Percentiles rank a stretch among this genome's conserved stretches.
Conservation (phyloP, 305 asterid species). For the Rubia occidens region DNA sequence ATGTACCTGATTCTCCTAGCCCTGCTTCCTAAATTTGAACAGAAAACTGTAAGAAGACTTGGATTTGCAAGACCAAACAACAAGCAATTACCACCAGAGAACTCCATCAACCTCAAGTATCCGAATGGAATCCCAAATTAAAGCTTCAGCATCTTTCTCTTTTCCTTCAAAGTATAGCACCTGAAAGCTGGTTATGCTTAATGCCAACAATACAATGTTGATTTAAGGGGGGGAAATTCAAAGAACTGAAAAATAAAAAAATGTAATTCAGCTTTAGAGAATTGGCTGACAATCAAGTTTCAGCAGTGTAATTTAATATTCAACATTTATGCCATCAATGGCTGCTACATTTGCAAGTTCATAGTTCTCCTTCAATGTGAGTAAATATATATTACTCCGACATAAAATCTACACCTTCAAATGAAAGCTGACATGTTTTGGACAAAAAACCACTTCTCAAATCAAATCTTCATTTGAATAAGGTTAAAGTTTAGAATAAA, state of each 20-base stretch:
- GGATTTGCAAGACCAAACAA: constrained; percentile 13
- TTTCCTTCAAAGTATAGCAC: constrained; percentile 67
- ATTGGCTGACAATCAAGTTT: neutral
- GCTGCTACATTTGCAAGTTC: neutral
- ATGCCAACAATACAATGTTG: neutral
- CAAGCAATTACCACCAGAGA: constrained; percentile 18
- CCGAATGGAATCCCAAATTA: constrained; percentile 56
- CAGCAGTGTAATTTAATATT: neutral
- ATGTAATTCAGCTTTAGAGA: neutral
- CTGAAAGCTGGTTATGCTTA: constrained; percentile 31
- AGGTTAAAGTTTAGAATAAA: neutral
- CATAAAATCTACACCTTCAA: neutral
- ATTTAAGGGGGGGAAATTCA: neutral
- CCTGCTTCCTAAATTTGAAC: constrained; percentile 55
- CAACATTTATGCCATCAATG: neutral
- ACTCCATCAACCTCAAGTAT: constrained; percentile 60
- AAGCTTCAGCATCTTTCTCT: constrained; percentile 64
- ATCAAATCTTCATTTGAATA: neutral
- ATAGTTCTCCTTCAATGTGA: neutral
- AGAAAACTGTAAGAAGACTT: constrained; percentile 20
- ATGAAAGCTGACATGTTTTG: neutral
- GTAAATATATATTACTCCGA: neutral
- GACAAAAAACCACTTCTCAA: neutral
- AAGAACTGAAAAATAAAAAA: neutral
- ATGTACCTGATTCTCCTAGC: constrained; percentile 51